phyloP scores from a whole-genome alignment of 371 early-diverging fungal species.

The Fennellomyces sp. region DNA sequence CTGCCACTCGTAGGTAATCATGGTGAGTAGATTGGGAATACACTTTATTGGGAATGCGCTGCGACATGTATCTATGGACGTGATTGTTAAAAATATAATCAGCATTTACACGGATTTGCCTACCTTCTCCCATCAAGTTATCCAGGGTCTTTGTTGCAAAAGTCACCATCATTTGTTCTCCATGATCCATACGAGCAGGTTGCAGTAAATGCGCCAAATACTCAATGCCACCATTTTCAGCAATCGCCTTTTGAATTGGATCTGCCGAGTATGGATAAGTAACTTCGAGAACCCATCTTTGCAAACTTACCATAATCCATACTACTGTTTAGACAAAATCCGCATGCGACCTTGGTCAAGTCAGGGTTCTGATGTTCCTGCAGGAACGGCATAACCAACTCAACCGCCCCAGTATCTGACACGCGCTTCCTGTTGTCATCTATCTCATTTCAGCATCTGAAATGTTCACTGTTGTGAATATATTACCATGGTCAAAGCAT shows the following conservation, averaged over 20 bases:
- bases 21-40: slow-evolving; percentile 18
- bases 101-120: slow-evolving; percentile 13
- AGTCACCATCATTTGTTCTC: slow-evolving; percentile 37
- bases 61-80: slow-evolving; percentile 18
- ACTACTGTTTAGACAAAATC: slow-evolving; percentile 73
- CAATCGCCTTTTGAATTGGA: not conserved
- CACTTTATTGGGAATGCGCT: slow-evolving; percentile 6
- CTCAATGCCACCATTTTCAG: slow-evolving; percentile 30
- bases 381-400: slow-evolving; percentile 45
- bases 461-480: not conserved
- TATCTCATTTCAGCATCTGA: slow-evolving; percentile 16
- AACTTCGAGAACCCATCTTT: not conserved
- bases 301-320: slow-evolving; percentile 71
- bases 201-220: slow-evolving; percentile 36
- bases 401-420: slow-evolving; percentile 51
- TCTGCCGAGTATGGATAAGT: not conserved
- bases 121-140: slow-evolving; percentile 37
- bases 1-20: slow-evolving; percentile 32
- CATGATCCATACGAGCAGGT: slow-evolving; percentile 35
- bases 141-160: slow-evolving; percentile 39
- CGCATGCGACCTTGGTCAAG: slow-evolving; percentile 62
- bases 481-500: slow-evolving; percentile 78
- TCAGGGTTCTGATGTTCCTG: slow-evolving; percentile 32
- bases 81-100: not conserved
- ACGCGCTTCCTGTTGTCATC: slow-evolving; percentile 72